A percentile compares a stretch with the other conserved stretches of the same genome.
phyloP scores from a whole-genome alignment of 2,329 filamentous ascomycete species.

The Cercospora citrullina region DNA sequence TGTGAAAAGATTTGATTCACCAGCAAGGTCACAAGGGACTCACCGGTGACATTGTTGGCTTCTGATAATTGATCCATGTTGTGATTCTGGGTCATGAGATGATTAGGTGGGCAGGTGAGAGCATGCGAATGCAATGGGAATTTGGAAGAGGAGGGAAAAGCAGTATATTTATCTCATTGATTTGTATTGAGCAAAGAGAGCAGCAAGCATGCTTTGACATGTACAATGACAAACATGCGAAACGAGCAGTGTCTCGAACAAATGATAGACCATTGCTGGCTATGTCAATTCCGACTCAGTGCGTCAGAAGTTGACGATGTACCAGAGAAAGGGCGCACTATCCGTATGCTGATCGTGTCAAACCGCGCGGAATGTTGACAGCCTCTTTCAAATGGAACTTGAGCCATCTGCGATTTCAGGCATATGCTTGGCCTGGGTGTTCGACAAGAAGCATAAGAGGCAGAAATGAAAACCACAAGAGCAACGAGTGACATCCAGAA shows the following conservation, averaged over 20 bases:
- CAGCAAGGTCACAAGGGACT: neutral
- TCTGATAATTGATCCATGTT: neutral
- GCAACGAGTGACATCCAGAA: neutral
- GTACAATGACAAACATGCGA: neutral
- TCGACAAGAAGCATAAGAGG: neutral
- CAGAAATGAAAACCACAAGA: neutral
- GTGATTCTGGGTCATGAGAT: neutral
- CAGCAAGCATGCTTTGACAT: neutral
- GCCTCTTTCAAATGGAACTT: neutral
- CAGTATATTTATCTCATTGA: neutral
- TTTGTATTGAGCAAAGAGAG: neutral
- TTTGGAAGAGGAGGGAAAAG: neutral
- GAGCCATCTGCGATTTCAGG: neutral
- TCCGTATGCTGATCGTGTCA: neutral
- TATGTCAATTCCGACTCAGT: neutral
- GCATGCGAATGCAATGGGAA: neutral
- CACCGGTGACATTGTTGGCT: neutral
- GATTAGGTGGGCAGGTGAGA: neutral
- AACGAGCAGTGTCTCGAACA: neutral
- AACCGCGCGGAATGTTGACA: neutral
- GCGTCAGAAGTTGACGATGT: neutral
- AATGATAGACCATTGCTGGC: neutral
- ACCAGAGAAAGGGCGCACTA: neutral
- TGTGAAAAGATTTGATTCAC: neutral
- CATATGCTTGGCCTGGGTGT: neutral